Evolutionary conservation across 805 yeast genomes (phyloP).

Genomic region (Lipomyces starkeyi): DNA sequence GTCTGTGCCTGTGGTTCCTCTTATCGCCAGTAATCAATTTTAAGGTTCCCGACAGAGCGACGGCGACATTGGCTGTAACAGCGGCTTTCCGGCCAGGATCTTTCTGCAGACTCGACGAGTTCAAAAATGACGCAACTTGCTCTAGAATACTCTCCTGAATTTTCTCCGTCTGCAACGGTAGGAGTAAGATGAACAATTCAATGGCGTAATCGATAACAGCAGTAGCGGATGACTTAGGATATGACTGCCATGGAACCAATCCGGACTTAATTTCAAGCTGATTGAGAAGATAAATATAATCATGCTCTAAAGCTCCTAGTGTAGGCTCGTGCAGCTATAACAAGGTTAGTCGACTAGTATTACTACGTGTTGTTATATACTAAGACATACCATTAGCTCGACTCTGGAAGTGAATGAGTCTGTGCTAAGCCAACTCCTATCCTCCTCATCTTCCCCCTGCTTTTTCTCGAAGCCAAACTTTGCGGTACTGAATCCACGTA

Average conservation of each 20-base stretch:
- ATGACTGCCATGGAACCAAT: conserved; percentile 30
- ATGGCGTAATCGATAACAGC: conserved; percentile 77
- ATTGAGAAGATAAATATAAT: conserved; percentile 35
- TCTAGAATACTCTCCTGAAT: conserved; percentile 90
- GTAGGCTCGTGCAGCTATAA: conserved; percentile 38
- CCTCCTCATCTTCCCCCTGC: conserved; percentile 14
- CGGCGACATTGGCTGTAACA: conserved; percentile 62
- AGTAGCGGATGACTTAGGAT: conserved; percentile 47
- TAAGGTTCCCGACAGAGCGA: conserved; percentile 65
- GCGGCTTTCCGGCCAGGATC: conserved; percentile 53
- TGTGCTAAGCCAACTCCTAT: conserved; percentile 42
- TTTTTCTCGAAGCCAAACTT: conserved; percentile 43
- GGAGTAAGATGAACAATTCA: conserved; percentile 71
- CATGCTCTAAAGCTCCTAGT: conserved; percentile 41
- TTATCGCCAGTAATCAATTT: conserved; percentile 36
- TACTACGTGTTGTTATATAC: neutral
- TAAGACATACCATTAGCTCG: conserved; percentile 32
- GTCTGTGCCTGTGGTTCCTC: neutral
- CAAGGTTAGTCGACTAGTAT: neutral
- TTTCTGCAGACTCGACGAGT: conserved; percentile 48
- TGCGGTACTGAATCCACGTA: conserved; percentile 45
- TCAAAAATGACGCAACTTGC: conserved; percentile 64
- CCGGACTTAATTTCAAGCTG: conserved; percentile 22
- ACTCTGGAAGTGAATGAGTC: conserved; percentile 31
- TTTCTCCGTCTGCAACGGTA: conserved; percentile 73